Conservation (phyloP, 441 rosid genomes). For the Viola pubescens region DNA sequence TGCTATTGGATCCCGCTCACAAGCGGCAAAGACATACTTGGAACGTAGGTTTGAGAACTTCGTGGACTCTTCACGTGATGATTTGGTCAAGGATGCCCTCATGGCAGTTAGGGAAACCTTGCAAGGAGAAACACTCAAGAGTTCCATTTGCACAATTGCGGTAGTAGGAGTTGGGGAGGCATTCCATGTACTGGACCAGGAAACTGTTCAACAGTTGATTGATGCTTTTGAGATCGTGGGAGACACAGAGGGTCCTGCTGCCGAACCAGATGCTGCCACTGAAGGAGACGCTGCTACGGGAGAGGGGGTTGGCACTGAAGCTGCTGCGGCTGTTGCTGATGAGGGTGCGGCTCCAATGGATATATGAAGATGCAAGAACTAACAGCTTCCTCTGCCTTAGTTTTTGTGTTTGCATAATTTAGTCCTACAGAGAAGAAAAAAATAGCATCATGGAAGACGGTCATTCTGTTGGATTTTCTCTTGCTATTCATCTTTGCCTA, state of each 20-base stretch:
- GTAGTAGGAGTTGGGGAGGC: conserved; percentile 69
- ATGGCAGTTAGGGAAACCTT: conserved; percentile 83
- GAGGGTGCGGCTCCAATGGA: conserved; percentile 73
- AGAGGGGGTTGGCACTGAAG: conserved; percentile 30
- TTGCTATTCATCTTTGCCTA: conserved; percentile 22
- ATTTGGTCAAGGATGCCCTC: conserved; percentile 78
- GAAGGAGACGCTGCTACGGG: conserved; percentile 31
- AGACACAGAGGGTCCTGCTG: conserved; percentile 49
- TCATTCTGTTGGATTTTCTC: conserved; percentile 19
- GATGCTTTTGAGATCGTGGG: conserved; percentile 62
- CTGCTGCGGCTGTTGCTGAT: conserved; percentile 28
- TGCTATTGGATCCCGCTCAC: conserved; percentile 96
- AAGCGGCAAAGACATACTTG: conserved; percentile 94
- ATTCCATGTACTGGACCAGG: conserved; percentile 70
- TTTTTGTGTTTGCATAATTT: conserved; percentile 23
- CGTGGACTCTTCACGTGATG: conserved; percentile 61
- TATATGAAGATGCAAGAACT: conserved; percentile 35
- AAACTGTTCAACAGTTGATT: conserved; percentile 57
- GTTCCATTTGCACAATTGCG: conserved; percentile 75
- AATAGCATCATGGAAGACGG: conserved; percentile 23
- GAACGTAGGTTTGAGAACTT: conserved; percentile 80
- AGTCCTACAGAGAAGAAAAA: conserved; percentile 10
- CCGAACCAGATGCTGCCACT: conserved; percentile 33
- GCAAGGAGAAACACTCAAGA: conserved; percentile 81
- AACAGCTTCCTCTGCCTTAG: background rate